These are phyloP conservation scores for Boechera retrofracta DNA, from an alignment of 345 rosid species.

Conservation along the genomic window DNA sequence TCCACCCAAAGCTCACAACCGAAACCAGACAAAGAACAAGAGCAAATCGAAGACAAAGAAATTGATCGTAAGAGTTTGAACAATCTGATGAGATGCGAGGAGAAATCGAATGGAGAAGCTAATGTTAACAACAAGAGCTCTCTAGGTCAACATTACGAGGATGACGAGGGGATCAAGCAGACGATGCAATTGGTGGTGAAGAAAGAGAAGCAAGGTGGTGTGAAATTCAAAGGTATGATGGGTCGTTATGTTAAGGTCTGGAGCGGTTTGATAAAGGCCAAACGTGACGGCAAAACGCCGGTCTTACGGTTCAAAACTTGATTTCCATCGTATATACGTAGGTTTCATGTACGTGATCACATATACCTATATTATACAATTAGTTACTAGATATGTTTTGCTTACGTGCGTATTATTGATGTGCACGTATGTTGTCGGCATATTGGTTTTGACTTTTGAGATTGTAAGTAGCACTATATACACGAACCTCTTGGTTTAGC, in stretches of 20 bases:
- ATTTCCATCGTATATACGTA: slow-evolving; percentile 6
- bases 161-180: slow-evolving; percentile 48
- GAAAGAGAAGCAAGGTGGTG: slow-evolving; percentile 43
- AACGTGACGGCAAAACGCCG: slow-evolving; percentile 48
- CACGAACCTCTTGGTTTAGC: slow-evolving; percentile 3
- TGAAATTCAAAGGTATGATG: slow-evolving; percentile 64
- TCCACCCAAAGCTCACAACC: slow-evolving; percentile 12
- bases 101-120: slow-evolving; percentile 24
- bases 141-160: slow-evolving; percentile 56
- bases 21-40: slow-evolving; percentile 14
- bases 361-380: not conserved
- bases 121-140: slow-evolving; percentile 48
- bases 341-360: slow-evolving; percentile 18
- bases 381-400: slow-evolving; percentile 18
- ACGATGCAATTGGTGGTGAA: slow-evolving; percentile 58
- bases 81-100: slow-evolving; percentile 58
- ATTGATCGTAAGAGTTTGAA: slow-evolving; percentile 61
- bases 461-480: slow-evolving; percentile 23
- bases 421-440: slow-evolving; percentile 15
- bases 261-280: slow-evolving; percentile 60
- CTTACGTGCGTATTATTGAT: slow-evolving; percentile 26
- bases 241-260: slow-evolving; percentile 64
- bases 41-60: slow-evolving; percentile 26
- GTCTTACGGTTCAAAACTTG: slow-evolving; percentile 32
- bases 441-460: slow-evolving; percentile 21